These are phyloP conservation scores for Teunomyces funiuensis DNA, from an alignment of 805 yeast species.

Conservation along the genomic window DNA sequence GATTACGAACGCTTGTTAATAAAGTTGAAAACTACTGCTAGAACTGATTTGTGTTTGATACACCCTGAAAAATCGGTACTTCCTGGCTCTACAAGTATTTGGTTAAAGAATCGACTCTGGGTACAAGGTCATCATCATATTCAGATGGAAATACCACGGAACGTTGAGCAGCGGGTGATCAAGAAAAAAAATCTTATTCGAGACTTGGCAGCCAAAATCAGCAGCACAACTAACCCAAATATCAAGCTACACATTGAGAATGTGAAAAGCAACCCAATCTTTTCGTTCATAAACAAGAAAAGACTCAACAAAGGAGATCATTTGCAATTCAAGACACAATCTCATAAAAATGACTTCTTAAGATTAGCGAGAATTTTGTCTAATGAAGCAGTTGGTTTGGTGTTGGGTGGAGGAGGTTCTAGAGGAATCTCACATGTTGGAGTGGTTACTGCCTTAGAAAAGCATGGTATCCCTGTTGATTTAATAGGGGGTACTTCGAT, in stretches of 20 bases:
- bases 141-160: conserved; percentile 53
- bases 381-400: conserved; percentile 92
- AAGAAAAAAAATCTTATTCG: conserved; percentile 26
- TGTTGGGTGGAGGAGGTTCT: conserved; percentile 97
- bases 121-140: conserved; percentile 91
- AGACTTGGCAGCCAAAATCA: conserved; percentile 37
- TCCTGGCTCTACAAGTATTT: conserved; percentile 80
- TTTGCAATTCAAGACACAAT: conserved; percentile 31
- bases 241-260: conserved; percentile 32
- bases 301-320: conserved; percentile 20
- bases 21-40: conserved; percentile 75
- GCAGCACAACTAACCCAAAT: conserved; percentile 34
- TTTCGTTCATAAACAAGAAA: conserved; percentile 25
- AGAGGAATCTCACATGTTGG: conserved; percentile 93
- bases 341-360: conserved; percentile 84
- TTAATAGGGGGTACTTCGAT: conserved; percentile 95
- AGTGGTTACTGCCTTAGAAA: conserved; percentile 85
- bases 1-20: conserved; percentile 80
- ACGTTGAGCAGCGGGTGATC: conserved; percentile 13
- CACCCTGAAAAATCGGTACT: conserved; percentile 81
- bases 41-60: conserved; percentile 80
- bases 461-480: conserved; percentile 90
- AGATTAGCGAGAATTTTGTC: conserved; percentile 86
- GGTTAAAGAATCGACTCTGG: conserved; percentile 89
- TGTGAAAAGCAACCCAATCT: conserved; percentile 30